A percentile compares a stretch with the other conserved stretches of the same genome.
Conservation (phyloP, 2,329 filamentous ascomycete genomes). For the Aspergillus ochraceus region DNA sequence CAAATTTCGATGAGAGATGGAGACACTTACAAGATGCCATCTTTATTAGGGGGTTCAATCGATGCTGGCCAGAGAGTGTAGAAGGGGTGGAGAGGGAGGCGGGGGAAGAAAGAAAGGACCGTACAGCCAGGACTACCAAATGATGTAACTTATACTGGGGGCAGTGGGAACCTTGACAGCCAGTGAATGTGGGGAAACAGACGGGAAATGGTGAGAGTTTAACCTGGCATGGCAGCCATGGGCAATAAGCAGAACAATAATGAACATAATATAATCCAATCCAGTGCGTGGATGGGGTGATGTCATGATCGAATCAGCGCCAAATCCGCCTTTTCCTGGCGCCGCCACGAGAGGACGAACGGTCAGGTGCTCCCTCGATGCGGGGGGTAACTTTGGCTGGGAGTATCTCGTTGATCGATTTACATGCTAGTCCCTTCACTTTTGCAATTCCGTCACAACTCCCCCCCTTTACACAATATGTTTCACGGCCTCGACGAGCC, state of each 20-base stretch:
- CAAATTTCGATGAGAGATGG: background rate
- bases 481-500: slow-evolving; percentile 33
- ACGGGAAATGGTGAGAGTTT: too few species aligned
- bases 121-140: background rate
- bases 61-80: background rate
- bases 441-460: background rate
- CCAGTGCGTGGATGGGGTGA: too few species aligned
- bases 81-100: background rate
- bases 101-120: background rate
- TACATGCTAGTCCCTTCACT: too few species aligned
- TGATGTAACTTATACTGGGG: background rate
- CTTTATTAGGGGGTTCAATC: background rate
- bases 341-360: too few species aligned
- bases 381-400: too few species aligned
- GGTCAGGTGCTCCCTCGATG: too few species aligned
- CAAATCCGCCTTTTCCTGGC: background rate
- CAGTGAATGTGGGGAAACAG: background rate
- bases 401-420: too few species aligned
- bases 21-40: slow-evolving; percentile 15
- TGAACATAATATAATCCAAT: too few species aligned
- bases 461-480: slow-evolving; percentile 15
- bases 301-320: background rate
- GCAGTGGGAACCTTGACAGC: background rate
- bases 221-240: too few species aligned
- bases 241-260: too few species aligned